These are phyloP conservation scores for Sextonia rubra DNA, from an alignment of 164 flowering plant genomes.

Conservation along the genomic window DNA sequence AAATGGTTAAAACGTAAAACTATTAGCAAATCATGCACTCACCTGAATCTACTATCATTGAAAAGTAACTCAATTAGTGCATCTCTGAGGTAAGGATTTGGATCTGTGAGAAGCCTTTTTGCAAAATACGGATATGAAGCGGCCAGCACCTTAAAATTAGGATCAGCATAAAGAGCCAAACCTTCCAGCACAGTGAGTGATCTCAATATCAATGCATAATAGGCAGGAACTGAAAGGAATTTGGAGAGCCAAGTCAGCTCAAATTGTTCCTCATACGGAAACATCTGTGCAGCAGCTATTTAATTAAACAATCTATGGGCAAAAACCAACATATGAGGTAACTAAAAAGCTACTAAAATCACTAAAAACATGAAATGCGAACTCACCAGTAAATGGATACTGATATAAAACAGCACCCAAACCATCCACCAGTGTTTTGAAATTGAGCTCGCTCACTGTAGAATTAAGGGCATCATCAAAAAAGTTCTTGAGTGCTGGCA, in stretches of 20 bases:
- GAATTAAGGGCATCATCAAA: constrained; percentile 90
- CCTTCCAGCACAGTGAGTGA: constrained; percentile 98
- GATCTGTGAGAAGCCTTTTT: constrained; percentile 96
- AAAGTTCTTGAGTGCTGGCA: constrained; percentile 84
- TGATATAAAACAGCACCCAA: constrained; percentile 85
- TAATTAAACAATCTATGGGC: background rate
- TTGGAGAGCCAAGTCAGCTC: constrained; percentile 15
- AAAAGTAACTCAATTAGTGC: constrained; percentile 94
- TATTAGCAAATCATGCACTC: constrained; percentile 17
- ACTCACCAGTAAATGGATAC: constrained; percentile 91
- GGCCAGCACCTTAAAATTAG: constrained; percentile 94
- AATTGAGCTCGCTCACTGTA: constrained; percentile 92
- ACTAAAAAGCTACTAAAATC: constrained; percentile 3
- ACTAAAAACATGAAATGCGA: background rate
- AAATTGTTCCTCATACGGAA: constrained; percentile 11
- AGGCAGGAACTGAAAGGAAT: constrained; percentile 83
- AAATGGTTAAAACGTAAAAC: background rate
- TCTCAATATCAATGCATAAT: constrained; percentile 93
- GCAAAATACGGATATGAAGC: constrained; percentile 99
- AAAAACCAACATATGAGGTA: constrained; percentile 1
- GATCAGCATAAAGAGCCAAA: constrained; percentile 94
- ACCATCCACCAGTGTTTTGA: constrained; percentile 93
- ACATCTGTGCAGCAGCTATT: background rate
- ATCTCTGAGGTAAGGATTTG: constrained; percentile 97
- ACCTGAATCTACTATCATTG: constrained; percentile 94